Percentiles rank a stretch among this genome's conserved stretches.
These are phyloP conservation scores for Chlorencoelia australis DNA, from an alignment of 2,329 filamentous ascomycete genomes.

Conservation along the genomic window DNA sequence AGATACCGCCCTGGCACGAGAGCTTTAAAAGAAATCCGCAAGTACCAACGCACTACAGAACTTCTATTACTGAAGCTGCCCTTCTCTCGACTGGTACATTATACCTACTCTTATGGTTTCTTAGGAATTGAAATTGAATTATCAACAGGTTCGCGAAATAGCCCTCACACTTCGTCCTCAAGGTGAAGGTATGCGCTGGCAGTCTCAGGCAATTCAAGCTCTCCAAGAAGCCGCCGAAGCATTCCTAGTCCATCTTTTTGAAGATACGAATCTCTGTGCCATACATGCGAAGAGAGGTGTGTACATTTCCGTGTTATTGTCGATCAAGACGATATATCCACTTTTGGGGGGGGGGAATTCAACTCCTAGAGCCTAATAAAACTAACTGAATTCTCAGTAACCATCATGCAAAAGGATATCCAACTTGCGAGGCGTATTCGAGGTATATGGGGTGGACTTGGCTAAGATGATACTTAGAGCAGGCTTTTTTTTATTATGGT, in stretches of 20 bases:
- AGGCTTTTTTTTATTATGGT: too few relatives aligned
- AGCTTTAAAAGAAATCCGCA: constrained; percentile 83
- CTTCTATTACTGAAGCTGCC: constrained; percentile 73
- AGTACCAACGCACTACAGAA: constrained; percentile 83
- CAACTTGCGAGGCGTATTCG: constrained; percentile 77
- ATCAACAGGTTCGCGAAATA: constrained; percentile 65
- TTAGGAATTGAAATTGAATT: too few relatives aligned
- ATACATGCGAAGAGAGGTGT: constrained; percentile 93
- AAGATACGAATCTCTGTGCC: constrained; percentile 91
- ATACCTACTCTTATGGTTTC: too few relatives aligned
- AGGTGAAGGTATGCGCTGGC: constrained; percentile 75
- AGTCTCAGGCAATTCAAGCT: constrained; percentile 87
- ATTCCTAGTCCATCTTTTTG: constrained; percentile 92
- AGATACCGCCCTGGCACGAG: constrained; percentile 72
- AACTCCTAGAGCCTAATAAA: too few relatives aligned
- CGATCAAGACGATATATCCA: too few relatives aligned
- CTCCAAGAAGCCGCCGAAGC: constrained; percentile 95
- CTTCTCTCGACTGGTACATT: constrained; percentile 60
- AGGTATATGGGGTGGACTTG: constrained; percentile 65
- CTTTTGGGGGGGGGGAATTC: too few relatives aligned
- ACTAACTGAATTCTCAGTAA: too few relatives aligned
- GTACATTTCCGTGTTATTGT: too few relatives aligned
- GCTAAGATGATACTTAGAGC: constrained; percentile 28
- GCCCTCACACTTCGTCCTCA: constrained; percentile 52
- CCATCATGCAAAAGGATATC: constrained; percentile 97